A percentile compares a stretch with the other conserved stretches of the same genome.
Evolutionary conservation across 2,329 filamentous ascomycete species (phyloP).

Genomic region (Neurospora crassa): DNA sequence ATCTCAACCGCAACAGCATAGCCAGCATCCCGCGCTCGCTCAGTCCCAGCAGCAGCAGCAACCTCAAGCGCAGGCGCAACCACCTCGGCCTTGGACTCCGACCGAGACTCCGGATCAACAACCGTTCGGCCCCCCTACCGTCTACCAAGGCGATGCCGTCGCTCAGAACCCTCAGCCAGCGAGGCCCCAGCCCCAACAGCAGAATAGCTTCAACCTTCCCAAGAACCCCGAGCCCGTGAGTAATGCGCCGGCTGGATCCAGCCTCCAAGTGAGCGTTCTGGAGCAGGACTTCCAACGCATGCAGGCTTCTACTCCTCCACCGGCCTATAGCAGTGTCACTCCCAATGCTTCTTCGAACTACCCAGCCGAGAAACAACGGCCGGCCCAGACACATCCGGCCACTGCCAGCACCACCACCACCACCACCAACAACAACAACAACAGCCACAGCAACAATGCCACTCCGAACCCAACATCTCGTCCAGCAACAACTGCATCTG

Average conservation of each 20-base stretch:
- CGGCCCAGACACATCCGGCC: constrained; percentile 23
- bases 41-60: constrained; percentile 20
- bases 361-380: constrained; percentile 67
- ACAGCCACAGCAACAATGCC: constrained; percentile 3
- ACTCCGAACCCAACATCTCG: constrained; percentile 2
- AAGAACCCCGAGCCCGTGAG: constrained; percentile 29
- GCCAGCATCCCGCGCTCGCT: constrained; percentile 45
- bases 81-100: constrained; percentile 78
- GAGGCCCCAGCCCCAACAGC: constrained; percentile 29
- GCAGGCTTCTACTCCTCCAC: constrained; percentile 76
- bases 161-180: constrained; percentile 52
- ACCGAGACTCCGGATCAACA: constrained; percentile 82
- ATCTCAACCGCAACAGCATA: constrained; percentile 67
- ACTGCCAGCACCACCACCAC: constrained; percentile 8
- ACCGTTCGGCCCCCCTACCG: constrained; percentile 79
- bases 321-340: constrained; percentile 83
- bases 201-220: constrained; percentile 32
- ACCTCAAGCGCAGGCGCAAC: constrained; percentile 20
- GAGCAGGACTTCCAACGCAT: constrained; percentile 81
- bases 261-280: constrained; percentile 57
- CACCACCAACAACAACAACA: not conserved
- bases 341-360: constrained; percentile 53
- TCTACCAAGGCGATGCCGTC: constrained; percentile 79
- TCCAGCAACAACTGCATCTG: constrained; percentile 3
- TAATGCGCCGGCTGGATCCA: constrained; percentile 19